Evolutionary conservation across 441 rosid species (phyloP).

Genomic region (Isatis lusitanica): DNA sequence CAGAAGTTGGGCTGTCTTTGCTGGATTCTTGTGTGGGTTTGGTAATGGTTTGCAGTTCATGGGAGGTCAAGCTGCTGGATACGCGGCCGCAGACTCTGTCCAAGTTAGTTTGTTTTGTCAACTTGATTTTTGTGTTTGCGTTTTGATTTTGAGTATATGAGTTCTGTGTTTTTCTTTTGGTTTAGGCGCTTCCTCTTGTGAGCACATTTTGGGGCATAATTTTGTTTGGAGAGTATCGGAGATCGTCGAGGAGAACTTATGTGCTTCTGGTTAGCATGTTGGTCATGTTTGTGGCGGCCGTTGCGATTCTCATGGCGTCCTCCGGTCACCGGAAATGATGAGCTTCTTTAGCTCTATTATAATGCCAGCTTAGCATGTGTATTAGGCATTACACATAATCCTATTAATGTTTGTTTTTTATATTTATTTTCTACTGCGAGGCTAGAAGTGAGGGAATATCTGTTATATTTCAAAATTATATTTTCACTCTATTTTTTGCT

Average conservation of each 20-base stretch:
- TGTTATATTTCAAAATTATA: too few relatives aligned
- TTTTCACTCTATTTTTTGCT: too few relatives aligned
- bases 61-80: conserved; percentile 95
- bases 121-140: background rate
- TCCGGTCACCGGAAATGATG: conserved; percentile 73
- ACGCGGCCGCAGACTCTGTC: conserved; percentile 87
- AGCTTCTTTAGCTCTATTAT: conserved; percentile 51
- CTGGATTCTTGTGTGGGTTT: conserved; percentile 79
- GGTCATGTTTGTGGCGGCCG: conserved; percentile 73
- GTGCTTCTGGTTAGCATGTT: conserved; percentile 61
- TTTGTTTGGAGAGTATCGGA: conserved; percentile 77
- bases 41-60: conserved; percentile 88
- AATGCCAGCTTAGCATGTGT: conserved; percentile 32
- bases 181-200: conserved; percentile 86
- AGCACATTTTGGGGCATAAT: conserved; percentile 89
- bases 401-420: too few relatives aligned
- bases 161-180: conserved; percentile 9
- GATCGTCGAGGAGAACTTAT: conserved; percentile 72
- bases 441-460: too few relatives aligned
- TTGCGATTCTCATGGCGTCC: conserved; percentile 82
- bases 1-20: conserved; percentile 82
- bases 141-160: conserved; percentile 1
- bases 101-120: conserved; percentile 45
- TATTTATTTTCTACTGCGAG: too few relatives aligned
- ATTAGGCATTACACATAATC: too few relatives aligned